phyloP scores from a whole-genome alignment of 2,329 filamentous ascomycete genomes.

The Didymella lethalis region DNA sequence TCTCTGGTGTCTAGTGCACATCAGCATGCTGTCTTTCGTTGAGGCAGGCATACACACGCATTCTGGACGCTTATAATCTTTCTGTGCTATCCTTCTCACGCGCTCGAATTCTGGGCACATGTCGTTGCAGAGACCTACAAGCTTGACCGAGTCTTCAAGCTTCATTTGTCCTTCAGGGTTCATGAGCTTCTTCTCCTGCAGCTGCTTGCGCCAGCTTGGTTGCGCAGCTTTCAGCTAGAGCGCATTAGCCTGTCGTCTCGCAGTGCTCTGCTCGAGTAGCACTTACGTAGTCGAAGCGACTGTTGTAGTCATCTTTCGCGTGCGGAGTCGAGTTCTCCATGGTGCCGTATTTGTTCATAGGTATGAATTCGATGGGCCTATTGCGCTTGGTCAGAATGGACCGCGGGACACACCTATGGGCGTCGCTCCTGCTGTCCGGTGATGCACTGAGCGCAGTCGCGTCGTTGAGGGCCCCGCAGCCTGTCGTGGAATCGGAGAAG shows the following conservation, averaged over 20 bases:
- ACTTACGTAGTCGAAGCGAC: conserved; percentile 38
- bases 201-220: conserved; percentile 50
- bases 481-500: conserved; percentile 5
- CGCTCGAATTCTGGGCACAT: conserved; percentile 72
- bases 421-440: conserved; percentile 3
- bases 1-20: conserved; percentile 35
- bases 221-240: conserved; percentile 30
- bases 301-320: conserved; percentile 33
- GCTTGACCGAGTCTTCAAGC: conserved; percentile 67
- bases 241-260: conserved; percentile 19
- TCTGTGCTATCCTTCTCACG: conserved; percentile 67
- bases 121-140: conserved; percentile 67
- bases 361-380: conserved; percentile 20
- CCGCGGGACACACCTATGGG: conserved; percentile 30
- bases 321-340: conserved; percentile 35
- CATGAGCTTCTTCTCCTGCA: conserved; percentile 42
- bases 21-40: background rate
- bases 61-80: conserved; percentile 68
- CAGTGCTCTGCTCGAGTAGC: background rate
- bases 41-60: conserved; percentile 53
- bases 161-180: conserved; percentile 66
- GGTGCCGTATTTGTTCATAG: conserved; percentile 13
- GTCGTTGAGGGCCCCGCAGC: conserved; percentile 6
- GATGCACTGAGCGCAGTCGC: background rate
- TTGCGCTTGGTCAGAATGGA: conserved; percentile 29